Conservation (phyloP, 768 basidiomycete genomes). For the Tulasnella sp. region DNA sequence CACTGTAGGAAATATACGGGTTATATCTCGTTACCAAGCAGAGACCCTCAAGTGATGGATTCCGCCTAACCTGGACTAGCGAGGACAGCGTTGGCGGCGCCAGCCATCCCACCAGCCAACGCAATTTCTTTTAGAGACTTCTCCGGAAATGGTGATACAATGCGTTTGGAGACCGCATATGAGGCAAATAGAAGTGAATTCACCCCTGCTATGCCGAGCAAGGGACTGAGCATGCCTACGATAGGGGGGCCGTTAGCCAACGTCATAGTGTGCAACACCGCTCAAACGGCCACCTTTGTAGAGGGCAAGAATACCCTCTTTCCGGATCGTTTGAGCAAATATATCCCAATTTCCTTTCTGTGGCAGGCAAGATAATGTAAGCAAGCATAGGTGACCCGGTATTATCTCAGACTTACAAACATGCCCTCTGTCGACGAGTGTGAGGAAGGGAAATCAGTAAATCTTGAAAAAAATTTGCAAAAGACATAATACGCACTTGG, state of each 20-base stretch:
- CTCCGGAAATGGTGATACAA: constrained; percentile 86
- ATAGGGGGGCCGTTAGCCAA: background rate
- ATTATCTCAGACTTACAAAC: constrained; percentile 60
- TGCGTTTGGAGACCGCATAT: constrained; percentile 72
- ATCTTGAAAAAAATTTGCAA: constrained; percentile 31
- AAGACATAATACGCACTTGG: constrained; percentile 50
- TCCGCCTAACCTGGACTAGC: constrained; percentile 71
- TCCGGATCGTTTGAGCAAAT: constrained; percentile 67
- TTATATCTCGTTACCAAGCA: background rate
- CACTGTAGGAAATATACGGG: constrained; percentile 43
- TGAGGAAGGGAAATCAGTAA: constrained; percentile 28
- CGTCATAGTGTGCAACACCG: background rate
- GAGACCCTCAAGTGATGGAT: background rate
- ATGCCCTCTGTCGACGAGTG: constrained; percentile 55
- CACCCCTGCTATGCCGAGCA: constrained; percentile 90
- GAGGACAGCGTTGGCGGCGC: constrained; percentile 81
- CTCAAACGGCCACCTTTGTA: constrained; percentile 72
- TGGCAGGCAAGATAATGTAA: background rate
- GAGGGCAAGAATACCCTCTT: constrained; percentile 87
- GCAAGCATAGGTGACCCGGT: too few relatives aligned
- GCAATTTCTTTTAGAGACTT: constrained; percentile 76
- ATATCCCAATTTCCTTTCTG: constrained; percentile 96
- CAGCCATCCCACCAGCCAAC: constrained; percentile 85
- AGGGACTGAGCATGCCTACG: constrained; percentile 82
- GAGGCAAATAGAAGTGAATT: constrained; percentile 93